Evolutionary conservation across 345 rosid genomes (phyloP).

Genomic region (Reutealis trisperma): DNA sequence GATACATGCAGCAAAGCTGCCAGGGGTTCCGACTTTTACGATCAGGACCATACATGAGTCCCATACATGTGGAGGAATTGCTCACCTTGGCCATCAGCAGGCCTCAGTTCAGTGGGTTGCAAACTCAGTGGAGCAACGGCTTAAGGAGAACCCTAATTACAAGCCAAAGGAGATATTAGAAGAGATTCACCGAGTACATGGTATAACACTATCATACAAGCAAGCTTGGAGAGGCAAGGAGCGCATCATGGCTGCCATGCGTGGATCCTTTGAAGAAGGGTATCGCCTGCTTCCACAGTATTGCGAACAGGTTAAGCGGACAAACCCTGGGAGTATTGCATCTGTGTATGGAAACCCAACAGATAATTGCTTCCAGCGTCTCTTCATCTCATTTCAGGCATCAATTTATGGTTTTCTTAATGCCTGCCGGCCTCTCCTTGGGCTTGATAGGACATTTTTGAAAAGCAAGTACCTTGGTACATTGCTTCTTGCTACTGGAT

Average conservation of each 20-base stretch:
- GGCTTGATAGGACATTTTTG: constrained; percentile 78
- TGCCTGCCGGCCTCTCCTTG: constrained; percentile 95
- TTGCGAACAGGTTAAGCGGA: constrained; percentile 86
- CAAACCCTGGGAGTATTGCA: constrained; percentile 91
- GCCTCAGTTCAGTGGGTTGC: constrained; percentile 99
- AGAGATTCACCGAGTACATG: constrained; percentile 94
- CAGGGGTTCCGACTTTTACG: constrained; percentile 96
- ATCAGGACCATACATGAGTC: constrained; percentile 86
- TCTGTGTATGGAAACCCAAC: constrained; percentile 74
- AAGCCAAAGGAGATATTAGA: constrained; percentile 97
- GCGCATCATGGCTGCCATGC: constrained; percentile 95
- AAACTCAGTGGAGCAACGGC: constrained; percentile 84
- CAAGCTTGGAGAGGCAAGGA: constrained; percentile 99
- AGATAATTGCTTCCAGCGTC: constrained; percentile 89
- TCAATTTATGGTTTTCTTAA: constrained; percentile 93
- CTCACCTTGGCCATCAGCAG: constrained; percentile 97
- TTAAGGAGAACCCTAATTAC: constrained; percentile 89
- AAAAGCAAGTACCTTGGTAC: constrained; percentile 97
- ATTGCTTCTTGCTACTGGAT: constrained; percentile 89
- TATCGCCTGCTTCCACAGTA: constrained; percentile 92
- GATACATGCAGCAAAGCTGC: constrained; percentile 96
- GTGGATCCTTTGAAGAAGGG: constrained; percentile 98
- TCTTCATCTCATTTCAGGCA: constrained; percentile 96
- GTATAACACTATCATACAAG: constrained; percentile 91
- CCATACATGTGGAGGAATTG: constrained; percentile 90